Evolutionary conservation across 306 rosid species (phyloP).

Genomic region (Gleditsia sinensis): DNA sequence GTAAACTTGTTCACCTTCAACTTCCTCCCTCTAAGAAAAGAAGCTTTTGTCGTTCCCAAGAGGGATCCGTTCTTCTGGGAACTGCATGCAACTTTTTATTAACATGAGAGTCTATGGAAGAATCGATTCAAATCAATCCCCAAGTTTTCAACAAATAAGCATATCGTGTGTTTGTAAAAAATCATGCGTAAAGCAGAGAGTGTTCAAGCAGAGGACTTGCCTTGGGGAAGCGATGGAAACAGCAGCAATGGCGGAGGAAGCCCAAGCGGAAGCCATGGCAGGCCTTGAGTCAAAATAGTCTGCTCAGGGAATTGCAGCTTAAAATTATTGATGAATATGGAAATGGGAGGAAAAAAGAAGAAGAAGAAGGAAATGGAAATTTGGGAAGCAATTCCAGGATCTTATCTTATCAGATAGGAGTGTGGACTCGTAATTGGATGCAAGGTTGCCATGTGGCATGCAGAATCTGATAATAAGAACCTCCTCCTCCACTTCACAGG

Average conservation of each 20-base stretch:
- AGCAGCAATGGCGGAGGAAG: constrained; percentile 60
- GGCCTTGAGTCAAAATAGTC: neutral
- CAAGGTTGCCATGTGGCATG: constrained; percentile 52
- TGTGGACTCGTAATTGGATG: constrained; percentile 41
- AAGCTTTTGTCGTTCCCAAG: constrained; percentile 4
- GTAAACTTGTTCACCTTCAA: constrained; percentile 46
- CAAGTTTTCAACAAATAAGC: neutral
- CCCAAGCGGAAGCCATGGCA: constrained; percentile 60
- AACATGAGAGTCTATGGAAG: neutral
- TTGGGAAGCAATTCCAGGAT: constrained; percentile 20
- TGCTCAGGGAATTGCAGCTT: neutral
- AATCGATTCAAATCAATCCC: neutral
- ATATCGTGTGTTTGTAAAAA: neutral
- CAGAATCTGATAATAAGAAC: constrained; percentile 46
- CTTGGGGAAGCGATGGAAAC: constrained; percentile 58
- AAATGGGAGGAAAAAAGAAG: neutral
- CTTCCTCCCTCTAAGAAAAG: constrained; percentile 54
- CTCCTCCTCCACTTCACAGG: constrained; percentile 32
- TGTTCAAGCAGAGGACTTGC: constrained; percentile 42
- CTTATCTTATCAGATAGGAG: constrained; percentile 77
- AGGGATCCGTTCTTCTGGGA: constrained; percentile 46
- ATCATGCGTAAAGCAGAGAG: neutral
- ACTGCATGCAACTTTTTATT: constrained; percentile 38
- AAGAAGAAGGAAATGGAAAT: neutral
- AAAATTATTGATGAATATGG: constrained; percentile 6